Conservation (phyloP, 2,329 filamentous ascomycete species). For the Cladosporium sp. region DNA sequence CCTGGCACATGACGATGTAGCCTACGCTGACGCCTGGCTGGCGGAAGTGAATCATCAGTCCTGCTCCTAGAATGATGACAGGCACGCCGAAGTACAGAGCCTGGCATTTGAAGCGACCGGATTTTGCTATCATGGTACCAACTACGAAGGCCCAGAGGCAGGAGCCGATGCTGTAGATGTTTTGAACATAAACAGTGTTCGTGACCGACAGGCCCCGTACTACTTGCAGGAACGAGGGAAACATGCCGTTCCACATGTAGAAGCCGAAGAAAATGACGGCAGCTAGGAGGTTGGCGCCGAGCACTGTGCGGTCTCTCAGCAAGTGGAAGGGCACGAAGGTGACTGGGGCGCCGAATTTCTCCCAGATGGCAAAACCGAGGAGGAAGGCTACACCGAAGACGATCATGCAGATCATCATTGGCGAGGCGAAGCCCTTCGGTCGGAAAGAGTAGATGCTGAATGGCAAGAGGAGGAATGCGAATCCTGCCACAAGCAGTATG, state of each 20-base stretch:
- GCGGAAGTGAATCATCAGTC: slow-evolving; percentile 27
- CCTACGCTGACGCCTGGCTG: slow-evolving; percentile 36
- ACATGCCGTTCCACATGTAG: slow-evolving; percentile 38
- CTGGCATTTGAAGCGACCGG: slow-evolving; percentile 49
- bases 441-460: slow-evolving; percentile 50
- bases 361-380: slow-evolving; percentile 36
- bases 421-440: slow-evolving; percentile 31
- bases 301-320: slow-evolving; percentile 46
- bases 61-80: slow-evolving; percentile 29
- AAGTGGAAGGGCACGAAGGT: slow-evolving; percentile 45
- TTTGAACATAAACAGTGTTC: slow-evolving; percentile 26
- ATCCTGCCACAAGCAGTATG: slow-evolving; percentile 57
- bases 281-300: slow-evolving; percentile 50
- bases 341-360: slow-evolving; percentile 36
- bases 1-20: slow-evolving; percentile 50
- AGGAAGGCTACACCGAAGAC: slow-evolving; percentile 36
- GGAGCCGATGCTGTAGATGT: slow-evolving; percentile 36
- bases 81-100: slow-evolving; percentile 33
- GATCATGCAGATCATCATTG: slow-evolving; percentile 39
- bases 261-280: slow-evolving; percentile 31
- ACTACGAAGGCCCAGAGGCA: slow-evolving; percentile 43
- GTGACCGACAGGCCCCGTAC: slow-evolving; percentile 32
- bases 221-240: slow-evolving; percentile 39
- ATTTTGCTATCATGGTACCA: slow-evolving; percentile 43
- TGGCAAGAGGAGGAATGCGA: slow-evolving; percentile 62